These are phyloP conservation scores for Emmonsia crescens DNA, from an alignment of 2,329 filamentous ascomycete genomes.

Conservation along the genomic window DNA sequence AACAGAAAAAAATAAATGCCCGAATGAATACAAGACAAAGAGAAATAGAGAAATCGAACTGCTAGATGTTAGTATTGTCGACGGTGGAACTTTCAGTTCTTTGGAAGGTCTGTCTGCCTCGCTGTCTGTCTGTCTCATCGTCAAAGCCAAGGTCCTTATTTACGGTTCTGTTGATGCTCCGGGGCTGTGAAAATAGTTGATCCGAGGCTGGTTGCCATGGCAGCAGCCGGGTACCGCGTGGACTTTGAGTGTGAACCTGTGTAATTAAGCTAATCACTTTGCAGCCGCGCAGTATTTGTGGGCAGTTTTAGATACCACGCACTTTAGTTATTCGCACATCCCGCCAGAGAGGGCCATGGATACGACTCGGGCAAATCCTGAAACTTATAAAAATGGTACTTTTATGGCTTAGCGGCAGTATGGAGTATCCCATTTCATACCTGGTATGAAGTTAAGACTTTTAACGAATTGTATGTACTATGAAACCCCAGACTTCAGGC, in stretches of 20 bases:
- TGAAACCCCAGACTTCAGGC: not conserved
- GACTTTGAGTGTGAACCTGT: not conserved
- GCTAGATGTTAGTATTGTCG: not conserved
- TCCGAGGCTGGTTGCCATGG: conserved; percentile 14
- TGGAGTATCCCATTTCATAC: too few species aligned
- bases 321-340: not conserved
- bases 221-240: not conserved
- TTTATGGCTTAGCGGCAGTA: too few species aligned
- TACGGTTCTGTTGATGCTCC: conserved; percentile 5
- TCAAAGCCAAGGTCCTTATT: conserved; percentile 1
- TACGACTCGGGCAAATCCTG: too few species aligned
- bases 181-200: conserved; percentile 5
- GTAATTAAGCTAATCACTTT: not conserved
- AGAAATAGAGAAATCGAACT: conserved; percentile 1
- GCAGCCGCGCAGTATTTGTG: not conserved
- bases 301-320: not conserved
- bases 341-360: too few species aligned
- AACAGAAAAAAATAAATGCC: not conserved
- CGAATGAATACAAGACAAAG: not conserved
- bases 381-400: too few species aligned
- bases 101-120: not conserved
- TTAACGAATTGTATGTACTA: too few species aligned
- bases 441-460: not conserved
- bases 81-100: not conserved
- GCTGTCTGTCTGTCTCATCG: not conserved